Percentiles rank a stretch among this genome's conserved stretches.
Evolutionary conservation across 2,329 filamentous ascomycete genomes (phyloP).

Genomic region (Colletotrichum sansevieriae): DNA sequence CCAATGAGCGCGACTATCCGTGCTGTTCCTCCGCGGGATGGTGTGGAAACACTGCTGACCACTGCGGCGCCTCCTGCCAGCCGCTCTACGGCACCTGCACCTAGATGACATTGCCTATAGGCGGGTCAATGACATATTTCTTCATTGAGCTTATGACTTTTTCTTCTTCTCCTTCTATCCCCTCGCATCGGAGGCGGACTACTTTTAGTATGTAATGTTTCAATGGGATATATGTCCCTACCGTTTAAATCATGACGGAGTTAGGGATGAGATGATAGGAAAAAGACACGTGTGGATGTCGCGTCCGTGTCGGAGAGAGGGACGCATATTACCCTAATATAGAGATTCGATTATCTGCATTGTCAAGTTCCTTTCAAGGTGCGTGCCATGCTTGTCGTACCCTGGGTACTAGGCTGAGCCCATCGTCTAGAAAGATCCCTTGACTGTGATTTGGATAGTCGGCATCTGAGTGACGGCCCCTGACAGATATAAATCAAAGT

Average conservation of each 20-base stretch:
- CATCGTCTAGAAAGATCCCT: too few species aligned
- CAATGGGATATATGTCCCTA: neutral
- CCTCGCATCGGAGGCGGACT: neutral
- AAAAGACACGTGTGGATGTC: neutral
- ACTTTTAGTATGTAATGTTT: conserved; percentile 33
- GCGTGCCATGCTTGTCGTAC: too few species aligned
- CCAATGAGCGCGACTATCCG: conserved; percentile 39
- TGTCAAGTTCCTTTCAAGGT: too few species aligned
- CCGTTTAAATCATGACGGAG: neutral
- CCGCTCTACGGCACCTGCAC: conserved; percentile 45
- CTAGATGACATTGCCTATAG: neutral
- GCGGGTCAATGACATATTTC: neutral
- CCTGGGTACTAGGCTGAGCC: too few species aligned
- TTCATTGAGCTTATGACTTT: neutral
- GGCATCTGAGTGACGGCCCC: too few species aligned
- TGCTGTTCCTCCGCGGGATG: conserved; percentile 50
- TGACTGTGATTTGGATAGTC: too few species aligned
- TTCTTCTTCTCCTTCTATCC: neutral
- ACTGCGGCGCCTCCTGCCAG: conserved; percentile 57
- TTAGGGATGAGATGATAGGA: conserved; percentile 1
- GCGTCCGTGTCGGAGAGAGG: too few species aligned
- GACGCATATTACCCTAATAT: too few species aligned
- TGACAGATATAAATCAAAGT: too few species aligned
- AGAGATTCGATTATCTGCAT: too few species aligned
- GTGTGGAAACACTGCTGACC: conserved; percentile 55